Conservation (phyloP, 176 grass and related monocot genomes). For the Lolium multiflorum region DNA sequence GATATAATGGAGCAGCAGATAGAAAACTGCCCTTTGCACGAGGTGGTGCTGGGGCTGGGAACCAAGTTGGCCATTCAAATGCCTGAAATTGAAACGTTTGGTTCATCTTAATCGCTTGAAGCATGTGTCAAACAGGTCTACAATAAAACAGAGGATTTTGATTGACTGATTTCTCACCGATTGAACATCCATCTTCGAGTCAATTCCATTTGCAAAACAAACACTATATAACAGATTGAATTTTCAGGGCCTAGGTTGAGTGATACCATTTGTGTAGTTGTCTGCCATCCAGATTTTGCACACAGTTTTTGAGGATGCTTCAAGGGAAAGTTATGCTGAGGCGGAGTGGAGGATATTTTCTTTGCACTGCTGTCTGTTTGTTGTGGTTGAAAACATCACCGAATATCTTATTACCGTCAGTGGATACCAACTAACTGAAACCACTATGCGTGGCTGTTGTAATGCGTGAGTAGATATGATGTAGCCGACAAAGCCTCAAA, state of each 20-base stretch:
- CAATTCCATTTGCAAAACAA: background rate
- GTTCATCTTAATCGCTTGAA: background rate
- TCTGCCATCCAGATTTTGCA: background rate
- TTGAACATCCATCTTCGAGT: background rate
- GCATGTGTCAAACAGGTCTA: background rate
- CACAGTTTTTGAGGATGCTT: slow-evolving; percentile 4
- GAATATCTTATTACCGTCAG: background rate
- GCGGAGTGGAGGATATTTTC: background rate
- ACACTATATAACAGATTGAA: background rate
- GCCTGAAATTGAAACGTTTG: background rate
- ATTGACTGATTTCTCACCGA: background rate
- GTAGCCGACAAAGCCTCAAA: slow-evolving; percentile 30
- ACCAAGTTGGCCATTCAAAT: background rate
- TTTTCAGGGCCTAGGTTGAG: background rate
- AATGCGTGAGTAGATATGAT: slow-evolving; percentile 3
- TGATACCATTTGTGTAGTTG: background rate
- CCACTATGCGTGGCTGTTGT: background rate
- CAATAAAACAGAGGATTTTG: background rate
- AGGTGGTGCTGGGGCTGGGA: background rate
- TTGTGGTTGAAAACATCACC: slow-evolving; percentile 9
- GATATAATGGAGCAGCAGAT: background rate
- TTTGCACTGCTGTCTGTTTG: background rate
- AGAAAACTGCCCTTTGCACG: slow-evolving; percentile 14
- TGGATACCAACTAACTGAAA: slow-evolving; percentile 31
- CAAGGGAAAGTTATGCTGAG: background rate